Conservation (phyloP, 2,329 filamentous ascomycete species). For the Penicillium sp. region DNA sequence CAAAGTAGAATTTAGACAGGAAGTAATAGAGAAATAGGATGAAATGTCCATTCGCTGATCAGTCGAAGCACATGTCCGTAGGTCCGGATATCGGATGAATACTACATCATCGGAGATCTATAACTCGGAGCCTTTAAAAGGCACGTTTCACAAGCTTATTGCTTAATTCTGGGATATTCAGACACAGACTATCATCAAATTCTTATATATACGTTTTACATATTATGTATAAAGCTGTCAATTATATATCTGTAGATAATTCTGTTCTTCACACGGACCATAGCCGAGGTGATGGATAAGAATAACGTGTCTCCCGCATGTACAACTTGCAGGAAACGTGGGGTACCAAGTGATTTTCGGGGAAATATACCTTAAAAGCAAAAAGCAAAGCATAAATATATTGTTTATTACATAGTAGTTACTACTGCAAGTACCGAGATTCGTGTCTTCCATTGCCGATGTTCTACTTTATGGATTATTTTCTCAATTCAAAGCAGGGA, state of each 20-base stretch:
- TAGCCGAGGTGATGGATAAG: background rate
- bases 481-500: no score
- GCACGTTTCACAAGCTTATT: background rate
- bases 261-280: background rate
- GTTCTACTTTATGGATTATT: background rate
- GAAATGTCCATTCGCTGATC: background rate
- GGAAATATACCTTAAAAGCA: background rate
- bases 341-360: background rate
- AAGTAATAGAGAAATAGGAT: background rate
- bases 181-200: no score
- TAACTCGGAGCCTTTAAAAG: background rate
- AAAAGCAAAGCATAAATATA: background rate
- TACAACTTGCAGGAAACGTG: background rate
- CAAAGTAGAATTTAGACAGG: background rate
- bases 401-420: no score
- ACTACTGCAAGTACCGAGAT: background rate
- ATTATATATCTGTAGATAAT: background rate
- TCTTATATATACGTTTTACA: background rate
- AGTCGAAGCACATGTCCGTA: constrained; percentile 20
- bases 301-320: background rate
- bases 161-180: background rate
- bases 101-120: constrained; percentile 5
- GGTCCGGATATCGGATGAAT: constrained; percentile 23
- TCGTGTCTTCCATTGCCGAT: background rate
- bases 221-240: background rate